Conservation (phyloP, 2,329 filamentous ascomycete genomes). For the Verticillium nubilum region DNA sequence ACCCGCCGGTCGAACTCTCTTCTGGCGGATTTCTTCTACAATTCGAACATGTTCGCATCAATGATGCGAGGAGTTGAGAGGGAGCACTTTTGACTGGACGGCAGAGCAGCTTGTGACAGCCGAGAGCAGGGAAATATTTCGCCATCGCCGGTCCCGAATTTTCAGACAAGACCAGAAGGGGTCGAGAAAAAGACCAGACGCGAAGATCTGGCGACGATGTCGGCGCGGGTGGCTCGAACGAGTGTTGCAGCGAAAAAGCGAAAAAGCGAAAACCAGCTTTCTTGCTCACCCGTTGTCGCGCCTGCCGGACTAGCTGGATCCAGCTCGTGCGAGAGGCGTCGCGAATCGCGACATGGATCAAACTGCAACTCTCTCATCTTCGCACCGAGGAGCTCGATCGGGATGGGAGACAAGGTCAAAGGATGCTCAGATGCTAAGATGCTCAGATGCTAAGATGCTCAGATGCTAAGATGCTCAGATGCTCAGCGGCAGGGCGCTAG, state of each 20-base stretch:
- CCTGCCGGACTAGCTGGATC: not conserved
- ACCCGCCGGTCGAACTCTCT: not conserved
- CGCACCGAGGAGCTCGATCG: not conserved
- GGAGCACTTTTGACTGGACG: not conserved
- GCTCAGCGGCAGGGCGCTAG: not conserved
- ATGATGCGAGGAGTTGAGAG: not conserved
- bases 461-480: no score
- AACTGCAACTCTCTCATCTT: no score
- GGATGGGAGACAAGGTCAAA: not conserved
- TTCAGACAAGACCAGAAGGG: no score
- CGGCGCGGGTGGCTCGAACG: not conserved
- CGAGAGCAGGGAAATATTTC: not conserved
- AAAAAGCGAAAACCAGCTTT: not conserved
- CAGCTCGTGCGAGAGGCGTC: no score
- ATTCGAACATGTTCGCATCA: not conserved
- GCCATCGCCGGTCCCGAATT: not conserved
- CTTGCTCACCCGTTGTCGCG: not conserved
- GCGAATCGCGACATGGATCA: not conserved
- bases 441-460: no score
- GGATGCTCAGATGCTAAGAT: no score
- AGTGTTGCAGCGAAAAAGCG: not conserved
- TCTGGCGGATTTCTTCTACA: not conserved
- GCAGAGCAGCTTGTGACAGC: not conserved
- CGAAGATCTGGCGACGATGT: no score
- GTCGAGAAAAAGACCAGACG: not conserved